A percentile compares a stretch with the other conserved stretches of the same genome.
Evolutionary conservation across 2,329 filamentous ascomycete genomes (phyloP).

Genomic region (Talaromyces albobiverticillius): DNA sequence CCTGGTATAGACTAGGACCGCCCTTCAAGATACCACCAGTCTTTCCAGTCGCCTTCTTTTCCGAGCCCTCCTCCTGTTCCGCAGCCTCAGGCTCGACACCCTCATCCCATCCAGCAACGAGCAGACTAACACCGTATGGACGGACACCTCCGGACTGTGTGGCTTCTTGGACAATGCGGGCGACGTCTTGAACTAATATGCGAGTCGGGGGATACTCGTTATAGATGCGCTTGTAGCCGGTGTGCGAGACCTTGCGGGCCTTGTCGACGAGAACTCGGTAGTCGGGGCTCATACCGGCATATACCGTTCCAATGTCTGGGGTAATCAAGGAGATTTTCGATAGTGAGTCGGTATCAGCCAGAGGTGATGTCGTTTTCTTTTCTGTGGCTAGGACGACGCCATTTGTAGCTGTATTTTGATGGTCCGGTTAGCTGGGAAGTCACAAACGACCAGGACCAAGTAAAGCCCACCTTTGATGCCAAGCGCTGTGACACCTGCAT

Average conservation of each 20-base stretch:
- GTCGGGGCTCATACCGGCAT: slow-evolving; percentile 98
- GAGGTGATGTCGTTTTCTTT: slow-evolving; percentile 97
- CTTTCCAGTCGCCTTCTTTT: slow-evolving; percentile 73
- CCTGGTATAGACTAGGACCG: slow-evolving; percentile 95
- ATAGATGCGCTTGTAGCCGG: slow-evolving; percentile 98
- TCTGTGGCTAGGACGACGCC: slow-evolving; percentile 98
- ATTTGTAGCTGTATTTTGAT: slow-evolving; percentile 72
- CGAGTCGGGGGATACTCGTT: slow-evolving; percentile 99
- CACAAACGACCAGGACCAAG: not conserved
- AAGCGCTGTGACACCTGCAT: slow-evolving; percentile 96
- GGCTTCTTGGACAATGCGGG: slow-evolving; percentile 96
- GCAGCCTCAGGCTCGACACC: slow-evolving; percentile 84
- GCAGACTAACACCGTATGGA: slow-evolving; percentile 91
- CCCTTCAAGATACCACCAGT: slow-evolving; percentile 95
- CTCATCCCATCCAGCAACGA: slow-evolving; percentile 97
- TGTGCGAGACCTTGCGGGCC: slow-evolving; percentile 96
- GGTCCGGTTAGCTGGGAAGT: not conserved
- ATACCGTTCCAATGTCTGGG: slow-evolving; percentile 99
- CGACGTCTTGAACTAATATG: slow-evolving; percentile 98
- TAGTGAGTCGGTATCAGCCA: slow-evolving; percentile 90
- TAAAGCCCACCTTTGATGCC: slow-evolving; percentile 83
- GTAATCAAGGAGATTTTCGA: slow-evolving; percentile 98
- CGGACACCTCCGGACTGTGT: slow-evolving; percentile 97
- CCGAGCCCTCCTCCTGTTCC: slow-evolving; percentile 54
- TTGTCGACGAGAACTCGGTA: slow-evolving; percentile 97